Evolutionary conservation across 192 early-diverging fungal genomes (phyloP).

Genomic region (Diversispora eburnea): DNA sequence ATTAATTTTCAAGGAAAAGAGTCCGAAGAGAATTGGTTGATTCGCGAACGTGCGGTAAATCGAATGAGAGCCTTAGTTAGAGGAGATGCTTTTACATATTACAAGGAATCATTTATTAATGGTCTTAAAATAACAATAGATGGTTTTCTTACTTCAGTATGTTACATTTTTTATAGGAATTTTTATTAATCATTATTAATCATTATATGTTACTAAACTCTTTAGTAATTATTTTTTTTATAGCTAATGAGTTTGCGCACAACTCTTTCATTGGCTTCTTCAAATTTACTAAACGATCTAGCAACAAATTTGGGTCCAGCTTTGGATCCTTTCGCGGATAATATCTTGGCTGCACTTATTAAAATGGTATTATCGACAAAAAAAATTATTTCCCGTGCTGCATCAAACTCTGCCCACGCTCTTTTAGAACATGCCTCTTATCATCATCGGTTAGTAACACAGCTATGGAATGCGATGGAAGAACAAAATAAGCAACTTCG

Average conservation of each 20-base stretch:
- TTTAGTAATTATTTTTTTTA: too few relatives aligned
- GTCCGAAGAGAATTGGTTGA: slow-evolving; percentile 23
- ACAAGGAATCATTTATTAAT: slow-evolving; percentile 4
- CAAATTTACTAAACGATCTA: slow-evolving; percentile 35
- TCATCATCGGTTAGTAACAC: slow-evolving; percentile 33
- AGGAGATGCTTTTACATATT: slow-evolving; percentile 15
- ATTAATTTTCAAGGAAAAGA: slow-evolving; percentile 19
- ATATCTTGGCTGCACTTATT: slow-evolving; percentile 33
- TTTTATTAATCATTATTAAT: neutral
- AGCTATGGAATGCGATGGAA: slow-evolving; percentile 33
- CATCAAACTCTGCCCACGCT: slow-evolving; percentile 20
- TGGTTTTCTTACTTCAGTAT: slow-evolving; percentile 20
- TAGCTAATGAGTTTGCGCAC: slow-evolving; percentile 43
- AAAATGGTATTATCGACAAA: slow-evolving; percentile 33
- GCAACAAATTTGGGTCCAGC: slow-evolving; percentile 22
- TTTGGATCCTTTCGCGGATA: slow-evolving; percentile 40
- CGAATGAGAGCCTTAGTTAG: neutral
- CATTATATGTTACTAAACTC: neutral
- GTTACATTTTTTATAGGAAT: neutral
- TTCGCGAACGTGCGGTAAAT: slow-evolving; percentile 8
- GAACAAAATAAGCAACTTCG: slow-evolving; percentile 44
- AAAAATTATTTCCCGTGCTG: slow-evolving; percentile 33
- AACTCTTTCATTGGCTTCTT: slow-evolving; percentile 35
- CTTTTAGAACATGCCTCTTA: slow-evolving; percentile 35
- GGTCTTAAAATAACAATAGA: slow-evolving; percentile 13